Conservation (phyloP, 257 asterid genomes). For the Sherardia arvensis region DNA sequence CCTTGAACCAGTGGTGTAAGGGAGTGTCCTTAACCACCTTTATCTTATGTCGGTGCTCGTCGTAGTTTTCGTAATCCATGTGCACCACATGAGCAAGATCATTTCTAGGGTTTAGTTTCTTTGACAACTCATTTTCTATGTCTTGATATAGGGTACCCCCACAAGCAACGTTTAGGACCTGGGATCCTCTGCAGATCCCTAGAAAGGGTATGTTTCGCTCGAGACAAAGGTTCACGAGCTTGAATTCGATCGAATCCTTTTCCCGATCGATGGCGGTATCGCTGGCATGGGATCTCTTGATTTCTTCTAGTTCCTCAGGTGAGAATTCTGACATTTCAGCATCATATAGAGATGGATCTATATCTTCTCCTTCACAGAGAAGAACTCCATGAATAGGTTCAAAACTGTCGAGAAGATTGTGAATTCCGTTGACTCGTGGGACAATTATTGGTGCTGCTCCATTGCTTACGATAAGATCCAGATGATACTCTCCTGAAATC, state of each 20-base stretch:
- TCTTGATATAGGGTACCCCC: conserved; percentile 91
- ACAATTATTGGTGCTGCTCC: conserved; percentile 80
- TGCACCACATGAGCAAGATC: conserved; percentile 38
- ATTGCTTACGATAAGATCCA: conserved; percentile 65
- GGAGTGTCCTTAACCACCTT: conserved; percentile 52
- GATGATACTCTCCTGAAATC: conserved; percentile 67
- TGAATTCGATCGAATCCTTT: conserved; percentile 69
- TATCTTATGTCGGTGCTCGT: conserved; percentile 61
- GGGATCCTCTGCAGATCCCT: conserved; percentile 89
- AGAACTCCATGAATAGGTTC: conserved; percentile 90
- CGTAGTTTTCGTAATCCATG: conserved; percentile 72
- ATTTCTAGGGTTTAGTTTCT: conserved; percentile 10
- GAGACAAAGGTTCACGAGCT: conserved; percentile 72
- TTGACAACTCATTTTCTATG: conserved; percentile 44
- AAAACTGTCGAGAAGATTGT: conserved; percentile 59
- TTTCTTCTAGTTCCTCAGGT: conserved; percentile 55
- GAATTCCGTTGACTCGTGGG: conserved; percentile 73
- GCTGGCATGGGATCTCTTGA: conserved; percentile 44
- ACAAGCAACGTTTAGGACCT: conserved; percentile 79
- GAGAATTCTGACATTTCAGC: conserved; percentile 38
- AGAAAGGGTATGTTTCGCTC: conserved; percentile 79
- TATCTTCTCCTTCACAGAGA: conserved; percentile 87
- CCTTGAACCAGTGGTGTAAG: conserved; percentile 60
- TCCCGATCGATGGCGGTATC: conserved; percentile 72
- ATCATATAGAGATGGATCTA: conserved; percentile 67